Conservation (phyloP, 179 eudicot genomes). For the Heliamphora pulchella region DNA sequence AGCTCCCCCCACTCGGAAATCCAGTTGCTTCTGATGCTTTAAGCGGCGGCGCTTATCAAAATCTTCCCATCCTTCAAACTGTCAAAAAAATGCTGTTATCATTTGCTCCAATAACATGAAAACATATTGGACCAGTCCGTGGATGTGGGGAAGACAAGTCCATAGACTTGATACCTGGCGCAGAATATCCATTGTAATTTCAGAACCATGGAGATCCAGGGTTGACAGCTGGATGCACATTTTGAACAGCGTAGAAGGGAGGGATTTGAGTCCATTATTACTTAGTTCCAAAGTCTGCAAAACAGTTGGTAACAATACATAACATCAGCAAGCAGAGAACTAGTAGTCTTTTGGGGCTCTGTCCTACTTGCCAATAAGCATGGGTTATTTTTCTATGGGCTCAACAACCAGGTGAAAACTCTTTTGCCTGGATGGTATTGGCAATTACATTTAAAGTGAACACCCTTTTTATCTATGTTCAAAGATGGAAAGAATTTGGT, state of each 20-base stretch:
- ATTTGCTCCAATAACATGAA: neutral
- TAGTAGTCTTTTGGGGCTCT: neutral
- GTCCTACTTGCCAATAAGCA: neutral
- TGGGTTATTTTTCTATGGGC: neutral
- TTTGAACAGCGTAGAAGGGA: conserved; percentile 61
- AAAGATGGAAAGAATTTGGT: neutral
- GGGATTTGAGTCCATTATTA: conserved; percentile 67
- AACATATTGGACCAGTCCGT: neutral
- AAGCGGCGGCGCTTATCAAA: conserved; percentile 58
- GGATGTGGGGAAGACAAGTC: neutral
- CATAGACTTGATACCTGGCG: conserved; percentile 44
- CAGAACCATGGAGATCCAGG: conserved; percentile 84
- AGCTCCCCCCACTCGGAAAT: conserved; percentile 61
- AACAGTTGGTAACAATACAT: neutral
- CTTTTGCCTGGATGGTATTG: neutral
- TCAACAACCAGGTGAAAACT: neutral
- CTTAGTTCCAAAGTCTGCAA: conserved; percentile 59
- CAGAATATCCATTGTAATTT: conserved; percentile 70
- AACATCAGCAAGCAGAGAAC: neutral
- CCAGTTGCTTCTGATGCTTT: conserved; percentile 86
- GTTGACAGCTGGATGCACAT: conserved; percentile 61
- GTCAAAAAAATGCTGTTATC: conserved; percentile 8
- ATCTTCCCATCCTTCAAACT: conserved; percentile 90
- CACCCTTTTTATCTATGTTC: neutral
- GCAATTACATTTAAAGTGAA: neutral